phyloP scores from a whole-genome alignment of 2,329 filamentous ascomycete genomes.

The Knoxdaviesia proteae region DNA sequence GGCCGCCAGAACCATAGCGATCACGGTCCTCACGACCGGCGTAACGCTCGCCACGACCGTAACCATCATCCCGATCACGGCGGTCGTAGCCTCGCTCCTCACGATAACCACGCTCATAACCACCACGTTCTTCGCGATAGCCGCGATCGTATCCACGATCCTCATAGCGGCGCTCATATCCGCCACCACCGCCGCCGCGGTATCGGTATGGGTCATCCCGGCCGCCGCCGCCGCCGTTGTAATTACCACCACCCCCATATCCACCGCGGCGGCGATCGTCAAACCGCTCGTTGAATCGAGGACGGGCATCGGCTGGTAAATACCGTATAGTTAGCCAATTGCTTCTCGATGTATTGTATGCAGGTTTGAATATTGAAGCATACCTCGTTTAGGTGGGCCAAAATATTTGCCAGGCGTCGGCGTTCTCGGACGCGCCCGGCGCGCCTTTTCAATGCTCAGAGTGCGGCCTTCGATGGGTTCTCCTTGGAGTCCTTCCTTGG shows the following conservation, averaged over 20 bases:
- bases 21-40: slow-evolving; percentile 14
- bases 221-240: slow-evolving; percentile 15
- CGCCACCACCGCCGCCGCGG: slow-evolving; percentile 25
- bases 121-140: slow-evolving; percentile 28
- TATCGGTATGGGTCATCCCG: slow-evolving; percentile 39
- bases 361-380: slow-evolving; percentile 15
- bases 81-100: slow-evolving; percentile 29
- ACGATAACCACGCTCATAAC: slow-evolving; percentile 14
- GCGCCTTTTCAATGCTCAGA: slow-evolving; percentile 95
- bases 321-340: not conserved
- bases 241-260: slow-evolving; percentile 22
- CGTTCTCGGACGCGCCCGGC: slow-evolving; percentile 80
- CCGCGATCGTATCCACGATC: slow-evolving; percentile 24
- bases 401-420: slow-evolving; percentile 99
- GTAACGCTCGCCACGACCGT: slow-evolving; percentile 13
- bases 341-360: not conserved
- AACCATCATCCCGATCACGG: slow-evolving; percentile 26
- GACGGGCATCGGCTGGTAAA: slow-evolving; percentile 13
- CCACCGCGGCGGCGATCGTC: slow-evolving; percentile 46
- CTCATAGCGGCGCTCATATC: slow-evolving; percentile 30
- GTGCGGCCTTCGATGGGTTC: slow-evolving; percentile 90
- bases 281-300: slow-evolving; percentile 32
- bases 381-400: slow-evolving; percentile 91
- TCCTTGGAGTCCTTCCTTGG: slow-evolving; percentile 87
- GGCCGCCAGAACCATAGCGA: slow-evolving; percentile 14